These are phyloP conservation scores for Serendipita sp. DNA, from an alignment of 768 basidiomycete species.

Conservation along the genomic window DNA sequence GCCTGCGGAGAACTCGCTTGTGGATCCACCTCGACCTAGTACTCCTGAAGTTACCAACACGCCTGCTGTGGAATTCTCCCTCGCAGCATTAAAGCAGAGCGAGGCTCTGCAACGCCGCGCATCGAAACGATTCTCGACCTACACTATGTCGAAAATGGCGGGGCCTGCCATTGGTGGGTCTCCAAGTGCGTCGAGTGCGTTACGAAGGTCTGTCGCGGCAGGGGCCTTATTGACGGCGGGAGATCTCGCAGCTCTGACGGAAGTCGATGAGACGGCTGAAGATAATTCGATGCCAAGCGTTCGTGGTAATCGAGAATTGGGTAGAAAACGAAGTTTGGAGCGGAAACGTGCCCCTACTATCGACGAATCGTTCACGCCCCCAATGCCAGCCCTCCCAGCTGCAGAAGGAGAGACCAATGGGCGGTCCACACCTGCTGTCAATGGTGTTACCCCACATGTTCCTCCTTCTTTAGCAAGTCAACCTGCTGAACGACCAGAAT, in stretches of 20 bases:
- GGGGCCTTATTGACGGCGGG: constrained; percentile 53
- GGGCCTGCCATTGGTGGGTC: constrained; percentile 30
- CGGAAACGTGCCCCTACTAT: neutral
- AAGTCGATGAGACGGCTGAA: constrained; percentile 40
- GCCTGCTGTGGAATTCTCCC: constrained; percentile 59
- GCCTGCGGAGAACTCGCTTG: neutral
- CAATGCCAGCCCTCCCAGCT: constrained; percentile 13
- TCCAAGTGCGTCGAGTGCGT: constrained; percentile 17
- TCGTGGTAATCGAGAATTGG: constrained; percentile 14
- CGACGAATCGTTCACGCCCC: constrained; percentile 9
- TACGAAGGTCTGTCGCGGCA: constrained; percentile 26
- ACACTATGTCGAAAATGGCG: constrained; percentile 89
- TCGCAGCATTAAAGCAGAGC: constrained; percentile 76
- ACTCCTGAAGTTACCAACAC: constrained; percentile 19
- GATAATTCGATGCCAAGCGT: constrained; percentile 25
- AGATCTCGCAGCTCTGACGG: constrained; percentile 59
- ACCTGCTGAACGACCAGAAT: constrained; percentile 12
- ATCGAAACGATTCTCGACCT: constrained; percentile 89
- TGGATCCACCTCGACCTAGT: constrained; percentile 20
- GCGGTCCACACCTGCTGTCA: neutral
- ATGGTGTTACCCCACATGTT: neutral
- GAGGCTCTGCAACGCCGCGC: constrained; percentile 81
- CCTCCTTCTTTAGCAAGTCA: too few relatives aligned
- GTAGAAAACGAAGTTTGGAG: constrained; percentile 13
- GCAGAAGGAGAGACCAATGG: neutral